Conservation (phyloP, 495 filamentous ascomycete genomes). For the Penicillium mononematosum region DNA sequence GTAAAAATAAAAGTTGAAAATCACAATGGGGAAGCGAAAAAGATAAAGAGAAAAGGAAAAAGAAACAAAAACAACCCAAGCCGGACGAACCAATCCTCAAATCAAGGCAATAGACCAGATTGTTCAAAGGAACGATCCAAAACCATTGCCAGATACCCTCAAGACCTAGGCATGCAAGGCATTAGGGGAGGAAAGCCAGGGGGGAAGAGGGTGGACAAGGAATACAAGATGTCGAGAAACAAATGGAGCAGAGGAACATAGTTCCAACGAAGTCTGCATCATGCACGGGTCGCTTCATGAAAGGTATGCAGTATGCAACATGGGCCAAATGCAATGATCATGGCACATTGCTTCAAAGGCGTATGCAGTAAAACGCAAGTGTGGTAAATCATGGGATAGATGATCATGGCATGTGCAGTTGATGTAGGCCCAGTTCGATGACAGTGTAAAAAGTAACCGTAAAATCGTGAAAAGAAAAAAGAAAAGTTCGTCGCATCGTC, state of each 20-base stretch:
- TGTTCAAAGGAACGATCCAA: constrained; percentile 5
- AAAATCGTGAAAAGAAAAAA: constrained; percentile 38
- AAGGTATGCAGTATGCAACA: constrained; percentile 26
- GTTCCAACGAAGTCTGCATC: constrained; percentile 17
- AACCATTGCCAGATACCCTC: constrained; percentile 13
- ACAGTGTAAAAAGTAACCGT: constrained; percentile 40
- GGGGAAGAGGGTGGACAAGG: constrained; percentile 4
- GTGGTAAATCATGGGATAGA: constrained; percentile 17
- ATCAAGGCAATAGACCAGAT: constrained; percentile 11
- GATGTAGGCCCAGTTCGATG: constrained; percentile 29
- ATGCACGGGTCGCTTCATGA: constrained; percentile 19
- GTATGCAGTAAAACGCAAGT: constrained; percentile 16
- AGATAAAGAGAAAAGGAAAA: constrained; percentile 10
- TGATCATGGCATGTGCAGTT: constrained; percentile 34
- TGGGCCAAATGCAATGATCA: constrained; percentile 18
- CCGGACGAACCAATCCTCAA: background rate
- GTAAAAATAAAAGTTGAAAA: constrained; percentile 26
- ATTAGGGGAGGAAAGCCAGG: constrained; percentile 9
- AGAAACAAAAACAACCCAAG: constrained; percentile 5
- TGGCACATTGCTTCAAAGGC: constrained; percentile 25
- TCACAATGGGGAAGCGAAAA: constrained; percentile 29
- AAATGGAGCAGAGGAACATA: constrained; percentile 9
- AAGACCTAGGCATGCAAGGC: constrained; percentile 7
- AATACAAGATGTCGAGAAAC: constrained; percentile 19
- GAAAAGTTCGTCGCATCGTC: constrained; percentile 42